phyloP scores from a whole-genome alignment of 257 asterid genomes.

The Solanum dulcamara region DNA sequence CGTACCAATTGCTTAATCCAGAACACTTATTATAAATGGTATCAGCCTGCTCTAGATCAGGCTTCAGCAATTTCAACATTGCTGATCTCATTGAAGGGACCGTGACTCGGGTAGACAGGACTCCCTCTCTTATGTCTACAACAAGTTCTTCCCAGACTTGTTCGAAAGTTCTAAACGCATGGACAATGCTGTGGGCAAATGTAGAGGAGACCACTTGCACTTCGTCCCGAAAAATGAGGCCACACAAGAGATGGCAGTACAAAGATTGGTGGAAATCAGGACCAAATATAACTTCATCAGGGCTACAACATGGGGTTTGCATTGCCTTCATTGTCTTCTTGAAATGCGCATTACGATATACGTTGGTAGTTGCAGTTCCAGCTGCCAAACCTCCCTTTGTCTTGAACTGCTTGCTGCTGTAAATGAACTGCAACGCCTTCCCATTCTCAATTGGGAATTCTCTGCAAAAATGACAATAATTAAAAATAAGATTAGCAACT shows the following conservation, averaged over 20 bases:
- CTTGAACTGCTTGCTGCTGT: constrained; percentile 79
- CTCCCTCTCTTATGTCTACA: constrained; percentile 56
- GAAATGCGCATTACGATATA: constrained; percentile 53
- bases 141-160: constrained; percentile 67
- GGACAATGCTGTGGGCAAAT: constrained; percentile 83
- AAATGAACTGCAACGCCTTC: constrained; percentile 81
- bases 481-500: not conserved
- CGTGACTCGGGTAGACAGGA: constrained; percentile 39
- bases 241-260: constrained; percentile 83
- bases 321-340: constrained; percentile 72
- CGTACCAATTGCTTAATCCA: constrained; percentile 68
- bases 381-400: constrained; percentile 94
- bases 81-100: constrained; percentile 70
- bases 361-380: constrained; percentile 93
- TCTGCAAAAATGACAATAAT: constrained; percentile 21
- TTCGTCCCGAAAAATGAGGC: constrained; percentile 55
- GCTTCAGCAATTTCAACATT: constrained; percentile 41
- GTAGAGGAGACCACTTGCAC: constrained; percentile 80
- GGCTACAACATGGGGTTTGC: constrained; percentile 86
- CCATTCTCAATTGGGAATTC: constrained; percentile 65
- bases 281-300: constrained; percentile 91
- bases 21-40: constrained; percentile 24
- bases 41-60: constrained; percentile 63
- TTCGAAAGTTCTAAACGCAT: constrained; percentile 77
- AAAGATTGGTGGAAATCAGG: constrained; percentile 78